Percentiles rank a stretch among this genome's conserved stretches.
phyloP scores from a whole-genome alignment of 2,329 filamentous ascomycete genomes.

The Emydomyces testavorans region DNA sequence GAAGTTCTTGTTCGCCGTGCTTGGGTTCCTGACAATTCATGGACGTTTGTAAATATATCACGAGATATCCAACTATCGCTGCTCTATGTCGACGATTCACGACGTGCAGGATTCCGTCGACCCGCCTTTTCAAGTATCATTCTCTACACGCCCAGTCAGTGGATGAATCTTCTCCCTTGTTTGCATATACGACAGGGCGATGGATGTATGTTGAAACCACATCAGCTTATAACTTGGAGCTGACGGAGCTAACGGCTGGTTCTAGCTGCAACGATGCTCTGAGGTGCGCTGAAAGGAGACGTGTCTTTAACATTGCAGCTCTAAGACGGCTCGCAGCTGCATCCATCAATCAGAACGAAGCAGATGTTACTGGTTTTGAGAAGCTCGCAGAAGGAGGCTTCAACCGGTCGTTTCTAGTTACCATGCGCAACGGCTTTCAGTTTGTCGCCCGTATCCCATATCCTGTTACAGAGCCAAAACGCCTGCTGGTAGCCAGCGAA shows the following conservation, averaged over 20 bases:
- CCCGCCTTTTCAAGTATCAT: too few relatives aligned
- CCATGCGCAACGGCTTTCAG: conserved; percentile 21
- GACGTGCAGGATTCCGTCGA: too few relatives aligned
- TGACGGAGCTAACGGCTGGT: neutral
- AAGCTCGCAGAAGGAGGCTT: conserved; percentile 30
- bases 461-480: conserved; percentile 20
- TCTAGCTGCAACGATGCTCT: conserved; percentile 17
- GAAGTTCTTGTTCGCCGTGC: too few relatives aligned
- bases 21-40: too few relatives aligned
- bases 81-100: too few relatives aligned
- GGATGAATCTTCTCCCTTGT: conserved; percentile 33
- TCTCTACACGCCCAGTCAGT: too few relatives aligned
- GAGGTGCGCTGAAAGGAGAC: conserved; percentile 16
- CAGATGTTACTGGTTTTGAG: conserved; percentile 17
- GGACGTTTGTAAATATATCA: too few relatives aligned
- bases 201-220: conserved; percentile 18
- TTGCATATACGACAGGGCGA: conserved; percentile 19
- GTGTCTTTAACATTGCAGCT: conserved; percentile 18
- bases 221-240: neutral
- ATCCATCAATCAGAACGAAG: conserved; percentile 10
- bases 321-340: conserved; percentile 16
- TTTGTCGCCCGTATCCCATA: conserved; percentile 28
- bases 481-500: conserved; percentile 24
- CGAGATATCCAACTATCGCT: too few relatives aligned
- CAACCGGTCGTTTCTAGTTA: conserved; percentile 26